Evolutionary conservation across 2,329 filamentous ascomycete species (phyloP), one percentile per base, ranked within the genome.

Genomic region (Colletotrichum echinochloae): DNA sequence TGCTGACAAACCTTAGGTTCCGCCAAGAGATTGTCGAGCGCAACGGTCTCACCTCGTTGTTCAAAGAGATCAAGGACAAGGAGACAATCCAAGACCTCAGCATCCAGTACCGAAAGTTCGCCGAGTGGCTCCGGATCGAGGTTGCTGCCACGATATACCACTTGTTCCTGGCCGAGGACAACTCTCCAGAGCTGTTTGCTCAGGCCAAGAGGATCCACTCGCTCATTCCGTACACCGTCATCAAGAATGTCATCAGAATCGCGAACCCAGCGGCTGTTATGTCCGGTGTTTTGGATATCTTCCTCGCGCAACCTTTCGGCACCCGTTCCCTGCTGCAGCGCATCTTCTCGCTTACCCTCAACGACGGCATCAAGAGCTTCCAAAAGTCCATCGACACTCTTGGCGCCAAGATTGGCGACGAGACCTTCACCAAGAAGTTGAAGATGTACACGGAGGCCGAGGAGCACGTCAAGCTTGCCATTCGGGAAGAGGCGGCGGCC

Each of bases 241-340:
- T 99, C 79, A 99, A 99, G 84, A 98, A 98, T 78, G 94, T 97
- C 56, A 98, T 99, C 77, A 91, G 95, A 66, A 94, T 98, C 75
- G 94, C 96, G 28, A 99, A 99, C 76, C 96, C 96, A 2, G 95
- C 95, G 0, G 94, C 94, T 7, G 96, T 99, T 74, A 98, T 99
- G 95, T 93, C 92, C n/a, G 92, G 92, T 26, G 91, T 98, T 54
- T 87, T 99, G 28, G 96, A 99, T 79, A 88, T 99, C 55, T 99
- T 99, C 84, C 87, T 98, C 70, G 95, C 96, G 9, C 96, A 98
- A 76, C 96, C 96, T 0, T 97, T 98, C 72, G 95, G 95, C 26
- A 88, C 95, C 0, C 90, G 94, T 62, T 98, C 95, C 14, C 84
- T 99, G 14, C 89, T 99, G 81, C 96, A 99, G 81, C 90, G 95